phyloP scores from a whole-genome alignment of 352 stramenopile species.

The Pythium dissimile region DNA sequence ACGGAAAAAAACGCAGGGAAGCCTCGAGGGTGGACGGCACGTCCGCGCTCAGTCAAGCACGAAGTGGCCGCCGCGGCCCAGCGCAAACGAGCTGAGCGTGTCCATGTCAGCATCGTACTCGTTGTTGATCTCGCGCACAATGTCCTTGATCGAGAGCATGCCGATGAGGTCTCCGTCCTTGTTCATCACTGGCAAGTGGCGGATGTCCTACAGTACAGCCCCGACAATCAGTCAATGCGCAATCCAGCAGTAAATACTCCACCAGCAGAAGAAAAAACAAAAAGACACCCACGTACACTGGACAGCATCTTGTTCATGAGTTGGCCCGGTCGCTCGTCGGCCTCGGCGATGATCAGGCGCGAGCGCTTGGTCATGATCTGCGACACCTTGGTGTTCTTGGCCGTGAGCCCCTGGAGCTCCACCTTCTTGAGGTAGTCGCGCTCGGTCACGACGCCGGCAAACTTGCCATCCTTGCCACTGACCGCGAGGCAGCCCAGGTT shows the following conservation, averaged over 20 bases:
- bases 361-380: conserved; percentile 94
- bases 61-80: conserved; percentile 78
- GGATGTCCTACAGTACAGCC: conserved; percentile 77
- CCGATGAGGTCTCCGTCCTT: conserved; percentile 87
- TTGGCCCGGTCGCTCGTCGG: conserved; percentile 81
- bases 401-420: conserved; percentile 89
- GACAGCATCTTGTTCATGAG: conserved; percentile 97
- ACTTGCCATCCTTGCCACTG: conserved; percentile 84
- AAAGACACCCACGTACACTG: conserved; percentile 40
- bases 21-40: neutral
- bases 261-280: neutral
- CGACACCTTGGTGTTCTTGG: conserved; percentile 79
- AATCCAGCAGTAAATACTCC: neutral
- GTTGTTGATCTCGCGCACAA: conserved; percentile 85
- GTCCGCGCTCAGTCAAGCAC: conserved; percentile 50
- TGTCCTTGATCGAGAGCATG: conserved; percentile 94
- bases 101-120: conserved; percentile 79
- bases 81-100: conserved; percentile 72
- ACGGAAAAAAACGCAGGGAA: no score
- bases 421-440: conserved; percentile 96
- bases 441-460: conserved; percentile 91
- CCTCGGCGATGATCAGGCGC: conserved; percentile 87
- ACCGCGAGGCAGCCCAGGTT: conserved; percentile 92
- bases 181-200: conserved; percentile 94
- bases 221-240: neutral